These are phyloP conservation scores for Penicillium sp. DNA, from an alignment of 2,329 filamentous ascomycete genomes.

Conservation along the genomic window DNA sequence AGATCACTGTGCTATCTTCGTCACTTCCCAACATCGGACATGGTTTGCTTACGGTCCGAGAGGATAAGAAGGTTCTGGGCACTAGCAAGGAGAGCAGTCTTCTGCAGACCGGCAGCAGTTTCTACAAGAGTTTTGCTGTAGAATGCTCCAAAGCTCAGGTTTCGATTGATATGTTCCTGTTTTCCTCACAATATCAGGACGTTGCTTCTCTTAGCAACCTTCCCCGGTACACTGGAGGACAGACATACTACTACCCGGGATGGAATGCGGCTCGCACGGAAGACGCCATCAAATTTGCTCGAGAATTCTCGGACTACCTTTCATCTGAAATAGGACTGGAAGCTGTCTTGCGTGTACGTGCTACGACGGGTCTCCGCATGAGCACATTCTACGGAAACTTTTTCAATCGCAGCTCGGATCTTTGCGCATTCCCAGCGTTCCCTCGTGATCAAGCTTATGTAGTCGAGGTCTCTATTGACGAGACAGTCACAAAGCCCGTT, in stretches of 20 bases:
- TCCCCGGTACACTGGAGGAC: constrained; percentile 91
- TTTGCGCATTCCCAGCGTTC: constrained; percentile 97
- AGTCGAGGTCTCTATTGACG: constrained; percentile 96
- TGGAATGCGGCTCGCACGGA: constrained; percentile 94
- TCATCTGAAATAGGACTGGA: constrained; percentile 94
- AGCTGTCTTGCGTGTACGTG: constrained; percentile 90
- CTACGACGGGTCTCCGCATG: constrained; percentile 91
- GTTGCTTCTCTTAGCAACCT: constrained; percentile 94
- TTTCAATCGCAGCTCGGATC: constrained; percentile 95
- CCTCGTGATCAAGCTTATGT: constrained; percentile 96
- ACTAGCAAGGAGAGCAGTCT: constrained; percentile 87
- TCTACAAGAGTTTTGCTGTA: constrained; percentile 98
- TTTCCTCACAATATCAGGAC: constrained; percentile 94
- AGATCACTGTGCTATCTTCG: constrained; percentile 86
- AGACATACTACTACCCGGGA: constrained; percentile 97
- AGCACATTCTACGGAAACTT: constrained; percentile 99
- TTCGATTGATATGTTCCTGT: constrained; percentile 97
- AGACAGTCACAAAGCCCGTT: constrained; percentile 84
- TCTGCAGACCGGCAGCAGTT: constrained; percentile 87
- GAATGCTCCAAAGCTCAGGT: constrained; percentile 99
- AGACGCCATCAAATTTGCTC: constrained; percentile 96
- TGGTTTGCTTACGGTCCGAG: constrained; percentile 86
- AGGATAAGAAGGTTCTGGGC: constrained; percentile 92
- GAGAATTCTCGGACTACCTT: constrained; percentile 95
- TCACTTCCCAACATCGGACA: constrained; percentile 85